Evolutionary conservation across 352 stramenopile genomes (phyloP), one percentile per base, ranked within the genome.

Genomic region (Phytopythium ostracodes): DNA sequence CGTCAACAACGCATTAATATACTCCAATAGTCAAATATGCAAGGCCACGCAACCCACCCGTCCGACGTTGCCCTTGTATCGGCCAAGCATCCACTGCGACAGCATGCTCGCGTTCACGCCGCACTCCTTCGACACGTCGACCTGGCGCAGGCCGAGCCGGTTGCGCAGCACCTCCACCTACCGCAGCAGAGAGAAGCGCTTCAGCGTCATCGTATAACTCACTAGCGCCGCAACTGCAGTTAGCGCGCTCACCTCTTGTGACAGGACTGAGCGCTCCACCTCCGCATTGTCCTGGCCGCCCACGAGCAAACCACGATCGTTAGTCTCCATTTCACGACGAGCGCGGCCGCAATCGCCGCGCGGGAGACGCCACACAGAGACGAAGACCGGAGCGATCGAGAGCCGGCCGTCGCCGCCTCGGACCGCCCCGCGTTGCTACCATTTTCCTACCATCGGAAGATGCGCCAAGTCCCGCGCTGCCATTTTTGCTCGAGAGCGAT

Each of bases 71-170:
- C 84, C 84, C 56, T 93, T 93, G 79, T 93, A 93, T 29, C 84
- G 72, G 11, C 84, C 84, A 47, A 93, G 72, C 84, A 93, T 93
- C 84, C 84, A 93, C 68, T 93, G 84, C 43, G 84, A 93, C 47
- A 93, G 75, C 84, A 93, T 93, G 63, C 78, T 90, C 40, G 84
- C 84, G 60, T 93, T 93, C 55, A 93, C 84, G 47, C 84, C 84
- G 38, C 84, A 93, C 64, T 93, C 84, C 68, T 93, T 93, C 33
- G 81, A 91, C 54, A 93, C 84, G 51, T 93, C 84, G 27, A 93
- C 79, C 71, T 93, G 84, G 6, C 84, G 81, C 60, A 93, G 66
- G 7, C 84, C 82, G 18, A 91, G 62, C 50, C 81, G 72, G 44
- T 89, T 91, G 29, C 84, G 81, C 60, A 93, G 71, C 54, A 73